Conservation (phyloP, 805 yeast genomes). For the Ogataea siamensis region DNA sequence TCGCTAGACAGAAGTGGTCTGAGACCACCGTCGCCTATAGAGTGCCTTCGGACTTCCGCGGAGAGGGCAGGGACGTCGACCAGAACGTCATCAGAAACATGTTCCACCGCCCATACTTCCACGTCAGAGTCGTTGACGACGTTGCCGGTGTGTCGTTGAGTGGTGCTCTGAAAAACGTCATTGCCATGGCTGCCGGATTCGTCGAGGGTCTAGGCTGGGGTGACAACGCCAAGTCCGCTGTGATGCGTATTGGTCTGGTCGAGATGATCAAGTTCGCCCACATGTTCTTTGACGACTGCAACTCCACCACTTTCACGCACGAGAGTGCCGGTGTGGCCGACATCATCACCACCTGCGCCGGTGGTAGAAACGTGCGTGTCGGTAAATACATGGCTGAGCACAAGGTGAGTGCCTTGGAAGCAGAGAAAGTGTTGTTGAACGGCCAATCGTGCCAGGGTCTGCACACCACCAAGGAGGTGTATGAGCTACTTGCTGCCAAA, state of each 20-base stretch:
- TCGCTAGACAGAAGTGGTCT: slow-evolving; percentile 93
- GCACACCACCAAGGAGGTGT: slow-evolving; percentile 86
- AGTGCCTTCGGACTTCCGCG: slow-evolving; percentile 65
- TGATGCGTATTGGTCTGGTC: slow-evolving; percentile 91
- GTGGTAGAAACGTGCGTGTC: slow-evolving; percentile 94
- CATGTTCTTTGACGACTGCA: slow-evolving; percentile 72
- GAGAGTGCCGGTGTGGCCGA: slow-evolving; percentile 99
- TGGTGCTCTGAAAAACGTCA: slow-evolving; percentile 95
- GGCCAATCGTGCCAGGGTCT: slow-evolving; percentile 98
- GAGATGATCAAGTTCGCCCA: slow-evolving; percentile 88
- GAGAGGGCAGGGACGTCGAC: slow-evolving; percentile 71
- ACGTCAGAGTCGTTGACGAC: slow-evolving; percentile 87
- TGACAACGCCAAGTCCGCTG: slow-evolving; percentile 96
- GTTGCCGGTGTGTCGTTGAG: slow-evolving; percentile 96
- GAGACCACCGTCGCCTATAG: slow-evolving; percentile 96
- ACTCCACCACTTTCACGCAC: slow-evolving; percentile 79
- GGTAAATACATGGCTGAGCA: slow-evolving; percentile 83
- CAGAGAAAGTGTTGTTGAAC: slow-evolving; percentile 82
- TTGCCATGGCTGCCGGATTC: slow-evolving; percentile 95
- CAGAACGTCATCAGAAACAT: slow-evolving; percentile 67
- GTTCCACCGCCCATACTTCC: slow-evolving; percentile 98
- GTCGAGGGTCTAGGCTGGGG: slow-evolving; percentile 99
- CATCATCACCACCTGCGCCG: slow-evolving; percentile 94
- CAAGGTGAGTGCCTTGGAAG: slow-evolving; percentile 71
- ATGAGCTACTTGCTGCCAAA: slow-evolving; percentile 66